phyloP scores from a whole-genome alignment of 2,329 filamentous ascomycete species.

The Thermochaetoides dissita region DNA sequence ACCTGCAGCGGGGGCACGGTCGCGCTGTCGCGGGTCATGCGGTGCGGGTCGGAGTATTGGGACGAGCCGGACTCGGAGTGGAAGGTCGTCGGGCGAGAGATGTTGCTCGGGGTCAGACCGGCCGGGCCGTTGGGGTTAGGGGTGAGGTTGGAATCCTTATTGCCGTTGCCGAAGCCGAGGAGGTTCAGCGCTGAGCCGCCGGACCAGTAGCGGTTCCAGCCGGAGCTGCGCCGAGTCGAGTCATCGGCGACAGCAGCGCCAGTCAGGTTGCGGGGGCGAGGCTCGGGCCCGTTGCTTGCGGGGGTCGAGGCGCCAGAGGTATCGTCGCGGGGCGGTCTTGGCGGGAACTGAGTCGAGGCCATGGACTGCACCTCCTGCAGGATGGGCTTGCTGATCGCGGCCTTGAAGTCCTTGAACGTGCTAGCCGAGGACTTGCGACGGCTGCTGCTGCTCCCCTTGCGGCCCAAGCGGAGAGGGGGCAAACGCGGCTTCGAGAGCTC shows the following conservation, averaged over 20 bases:
- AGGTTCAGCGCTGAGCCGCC: slow-evolving; percentile 56
- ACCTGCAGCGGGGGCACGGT: slow-evolving; percentile 56
- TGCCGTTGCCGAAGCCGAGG: slow-evolving; percentile 40
- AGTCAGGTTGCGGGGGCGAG: slow-evolving; percentile 22
- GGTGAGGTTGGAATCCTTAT: slow-evolving; percentile 15
- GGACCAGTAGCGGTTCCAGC: slow-evolving; percentile 68
- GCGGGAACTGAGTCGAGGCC: too few relatives aligned
- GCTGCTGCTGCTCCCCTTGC: slow-evolving; percentile 41
- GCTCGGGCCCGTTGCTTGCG: slow-evolving; percentile 16
- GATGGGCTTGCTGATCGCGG: slow-evolving; percentile 47
- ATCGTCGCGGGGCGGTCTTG: too few relatives aligned
- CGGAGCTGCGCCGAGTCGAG: slow-evolving; percentile 47
- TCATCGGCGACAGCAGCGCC: slow-evolving; percentile 21
- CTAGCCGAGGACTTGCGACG: slow-evolving; percentile 39
- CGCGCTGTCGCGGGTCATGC: slow-evolving; percentile 51
- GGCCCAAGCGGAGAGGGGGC: slow-evolving; percentile 10
- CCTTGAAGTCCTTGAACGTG: slow-evolving; percentile 49
- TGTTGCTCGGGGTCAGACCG: slow-evolving; percentile 11
- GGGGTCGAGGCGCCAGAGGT: too few relatives aligned
- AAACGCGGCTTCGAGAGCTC: slow-evolving; percentile 32
- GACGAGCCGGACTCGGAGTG: slow-evolving; percentile 39
- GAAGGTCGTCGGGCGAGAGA: slow-evolving; percentile 34
- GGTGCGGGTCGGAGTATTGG: slow-evolving; percentile 32
- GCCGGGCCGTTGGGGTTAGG: slow-evolving; percentile 16
- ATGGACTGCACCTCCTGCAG: slow-evolving; percentile 23